These are phyloP conservation scores for Silene vulgaris DNA, from an alignment of 179 eudicot genomes.

Conservation along the genomic window DNA sequence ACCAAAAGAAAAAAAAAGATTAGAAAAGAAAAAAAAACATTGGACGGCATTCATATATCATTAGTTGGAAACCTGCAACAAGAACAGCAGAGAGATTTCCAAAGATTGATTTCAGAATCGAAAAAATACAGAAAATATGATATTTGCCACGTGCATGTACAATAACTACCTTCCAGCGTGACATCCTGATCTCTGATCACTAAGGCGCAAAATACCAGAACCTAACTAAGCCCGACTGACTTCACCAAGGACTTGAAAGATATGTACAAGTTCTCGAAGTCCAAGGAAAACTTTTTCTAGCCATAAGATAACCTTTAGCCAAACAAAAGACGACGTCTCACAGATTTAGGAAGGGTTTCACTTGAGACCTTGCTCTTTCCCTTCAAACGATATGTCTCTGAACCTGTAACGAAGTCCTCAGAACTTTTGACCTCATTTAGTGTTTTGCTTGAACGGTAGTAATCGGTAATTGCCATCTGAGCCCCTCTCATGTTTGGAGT, in stretches of 20 bases:
- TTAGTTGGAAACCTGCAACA: not conserved
- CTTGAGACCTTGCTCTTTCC: constrained; percentile 39
- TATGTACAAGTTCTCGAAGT: constrained; percentile 15
- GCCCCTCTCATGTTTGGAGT: constrained; percentile 35
- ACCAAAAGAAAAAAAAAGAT: not conserved
- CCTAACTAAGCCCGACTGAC: constrained; percentile 6
- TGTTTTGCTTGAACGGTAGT: constrained; percentile 61
- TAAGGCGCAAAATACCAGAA: constrained; percentile 13
- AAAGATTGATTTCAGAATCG: not conserved
- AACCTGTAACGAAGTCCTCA: constrained; percentile 23
- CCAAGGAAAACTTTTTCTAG: not conserved
- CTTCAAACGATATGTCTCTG: constrained; percentile 26
- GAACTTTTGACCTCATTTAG: constrained; percentile 26
- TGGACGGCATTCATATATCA: not conserved
- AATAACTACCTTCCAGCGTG: constrained; percentile 16
- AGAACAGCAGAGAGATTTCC: not conserved
- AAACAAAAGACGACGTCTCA: constrained; percentile 68
- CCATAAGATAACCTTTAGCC: constrained; percentile 25
- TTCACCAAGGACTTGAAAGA: constrained; percentile 10
- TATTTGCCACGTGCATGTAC: not conserved
- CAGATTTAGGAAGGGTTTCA: constrained; percentile 65
- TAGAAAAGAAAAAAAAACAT: not conserved
- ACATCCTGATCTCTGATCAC: not conserved
- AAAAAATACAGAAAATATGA: not conserved
- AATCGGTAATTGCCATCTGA: constrained; percentile 68